Percentiles rank a stretch among this genome's conserved stretches.
phyloP scores from a whole-genome alignment of 148 eudicot species.

The Fallopia convolvulus region DNA sequence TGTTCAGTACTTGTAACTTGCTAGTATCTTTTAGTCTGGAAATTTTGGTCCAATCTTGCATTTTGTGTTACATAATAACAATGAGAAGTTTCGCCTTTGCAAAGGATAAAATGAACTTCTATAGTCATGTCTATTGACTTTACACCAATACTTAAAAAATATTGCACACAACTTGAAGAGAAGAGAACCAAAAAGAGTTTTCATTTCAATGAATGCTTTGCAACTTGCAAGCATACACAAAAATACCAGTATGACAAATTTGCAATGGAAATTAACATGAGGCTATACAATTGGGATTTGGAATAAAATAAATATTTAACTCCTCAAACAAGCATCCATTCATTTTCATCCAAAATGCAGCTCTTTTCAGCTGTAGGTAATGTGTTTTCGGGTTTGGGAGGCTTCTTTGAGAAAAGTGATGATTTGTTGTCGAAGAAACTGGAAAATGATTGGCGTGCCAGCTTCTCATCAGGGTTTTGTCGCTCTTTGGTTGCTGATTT shows the following conservation, averaged over 20 bases:
- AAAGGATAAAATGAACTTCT: no score
- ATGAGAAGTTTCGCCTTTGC: no score
- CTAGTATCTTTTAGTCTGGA: background rate
- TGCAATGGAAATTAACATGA: background rate
- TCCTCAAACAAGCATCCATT: slow-evolving; percentile 6
- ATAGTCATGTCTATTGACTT: background rate
- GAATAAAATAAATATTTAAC: background rate
- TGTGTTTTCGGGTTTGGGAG: slow-evolving; percentile 49
- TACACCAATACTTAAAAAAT: background rate
- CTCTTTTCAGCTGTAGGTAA: background rate
- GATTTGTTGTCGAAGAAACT: slow-evolving; percentile 37
- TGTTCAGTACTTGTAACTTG: background rate
- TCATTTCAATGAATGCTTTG: background rate
- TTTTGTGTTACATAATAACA: no score
- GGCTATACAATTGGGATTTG: slow-evolving; percentile 5
- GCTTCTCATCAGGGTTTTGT: slow-evolving; percentile 36
- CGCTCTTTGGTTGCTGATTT: slow-evolving; percentile 30
- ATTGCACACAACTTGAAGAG: background rate
- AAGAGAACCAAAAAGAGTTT: background rate
- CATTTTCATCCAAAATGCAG: slow-evolving; percentile 1
- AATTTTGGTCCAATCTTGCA: background rate
- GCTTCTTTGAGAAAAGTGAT: slow-evolving; percentile 69
- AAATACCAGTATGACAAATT: background rate
- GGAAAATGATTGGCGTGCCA: slow-evolving; percentile 37
- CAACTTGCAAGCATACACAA: background rate